A percentile compares a stretch with the other conserved stretches of the same genome.
Evolutionary conservation across 2,329 filamentous ascomycete species (phyloP).

Genomic region (Scedosporium boydii): DNA sequence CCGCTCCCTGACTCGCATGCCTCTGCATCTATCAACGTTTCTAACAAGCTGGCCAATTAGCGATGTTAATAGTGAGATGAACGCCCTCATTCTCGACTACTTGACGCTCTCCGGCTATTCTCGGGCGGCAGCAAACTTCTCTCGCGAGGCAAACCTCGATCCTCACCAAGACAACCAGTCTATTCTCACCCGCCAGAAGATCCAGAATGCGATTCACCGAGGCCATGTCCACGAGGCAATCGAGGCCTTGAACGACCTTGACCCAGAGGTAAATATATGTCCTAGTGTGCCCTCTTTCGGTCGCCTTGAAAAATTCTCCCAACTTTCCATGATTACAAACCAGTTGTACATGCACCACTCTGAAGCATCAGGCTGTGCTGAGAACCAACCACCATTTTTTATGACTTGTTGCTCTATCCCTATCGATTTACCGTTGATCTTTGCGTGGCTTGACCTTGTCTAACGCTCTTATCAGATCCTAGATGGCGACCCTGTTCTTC

Average conservation of each 20-base stretch:
- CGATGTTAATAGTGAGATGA: constrained; percentile 69
- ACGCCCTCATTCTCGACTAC: constrained; percentile 92
- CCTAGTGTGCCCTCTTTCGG: background rate
- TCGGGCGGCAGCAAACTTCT: constrained; percentile 85
- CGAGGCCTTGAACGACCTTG: constrained; percentile 76
- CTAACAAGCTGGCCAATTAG: background rate
- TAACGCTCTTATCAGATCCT: constrained; percentile 54
- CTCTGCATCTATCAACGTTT: background rate
- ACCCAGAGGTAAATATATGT: constrained; percentile 66
- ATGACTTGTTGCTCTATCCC: constrained; percentile 18
- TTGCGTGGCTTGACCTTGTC: background rate
- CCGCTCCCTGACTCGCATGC: background rate
- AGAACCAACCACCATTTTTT: constrained; percentile 59
- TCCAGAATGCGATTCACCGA: constrained; percentile 74
- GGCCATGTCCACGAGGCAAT: constrained; percentile 84
- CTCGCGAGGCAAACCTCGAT: constrained; percentile 80
- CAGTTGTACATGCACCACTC: constrained; percentile 99
- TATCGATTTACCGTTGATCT: constrained; percentile 2
- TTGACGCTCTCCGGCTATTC: constrained; percentile 93
- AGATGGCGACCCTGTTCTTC: constrained; percentile 70
- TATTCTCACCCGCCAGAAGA: constrained; percentile 70
- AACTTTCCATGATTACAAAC: constrained; percentile 73
- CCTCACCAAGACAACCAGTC: constrained; percentile 62
- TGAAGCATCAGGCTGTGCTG: constrained; percentile 86
- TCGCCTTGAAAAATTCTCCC: background rate